phyloP scores from a whole-genome alignment of 2,329 filamentous ascomycete species.

The Diaporthe vaccinii region DNA sequence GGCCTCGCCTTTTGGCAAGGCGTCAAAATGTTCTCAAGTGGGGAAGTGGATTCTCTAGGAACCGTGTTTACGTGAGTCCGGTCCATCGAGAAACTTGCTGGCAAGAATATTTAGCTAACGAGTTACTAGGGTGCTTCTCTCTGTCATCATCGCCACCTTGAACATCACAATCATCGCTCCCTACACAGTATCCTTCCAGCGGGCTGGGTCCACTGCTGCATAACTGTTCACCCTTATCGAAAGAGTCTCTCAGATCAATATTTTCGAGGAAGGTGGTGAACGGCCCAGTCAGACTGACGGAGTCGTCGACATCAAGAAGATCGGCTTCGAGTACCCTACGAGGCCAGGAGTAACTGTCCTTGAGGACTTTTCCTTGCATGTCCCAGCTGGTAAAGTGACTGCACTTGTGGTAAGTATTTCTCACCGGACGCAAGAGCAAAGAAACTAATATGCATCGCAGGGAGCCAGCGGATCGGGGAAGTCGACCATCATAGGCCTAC shows the following conservation, averaged over 20 bases:
- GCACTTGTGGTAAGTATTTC: slow-evolving; percentile 5
- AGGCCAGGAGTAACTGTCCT: neutral
- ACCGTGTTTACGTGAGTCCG: slow-evolving; percentile 8
- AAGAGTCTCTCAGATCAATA: neutral
- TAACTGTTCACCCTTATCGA: slow-evolving; percentile 5
- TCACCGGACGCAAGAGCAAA: neutral
- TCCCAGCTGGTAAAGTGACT: slow-evolving; percentile 10
- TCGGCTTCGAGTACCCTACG: slow-evolving; percentile 5
- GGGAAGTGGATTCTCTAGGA: neutral
- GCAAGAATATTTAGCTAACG: neutral
- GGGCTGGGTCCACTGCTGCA: slow-evolving; percentile 3
- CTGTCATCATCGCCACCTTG: neutral
- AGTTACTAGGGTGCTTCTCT: neutral
- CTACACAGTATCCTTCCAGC: neutral
- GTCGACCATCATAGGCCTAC: slow-evolving; percentile 58
- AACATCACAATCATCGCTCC: slow-evolving; percentile 15
- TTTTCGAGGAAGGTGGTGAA: neutral
- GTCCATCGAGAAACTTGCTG: neutral
- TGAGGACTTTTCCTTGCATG: slow-evolving; percentile 8
- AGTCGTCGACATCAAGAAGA: neutral
- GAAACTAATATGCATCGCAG: neutral
- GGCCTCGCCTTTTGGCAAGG: slow-evolving; percentile 17
- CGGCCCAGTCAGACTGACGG: neutral
- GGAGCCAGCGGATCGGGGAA: slow-evolving; percentile 65
- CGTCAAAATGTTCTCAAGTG: neutral